Base-by-base conservation (phyloP, 2,329 filamentous ascomycete genomes). In the Rutstroemia sp. region DNA sequence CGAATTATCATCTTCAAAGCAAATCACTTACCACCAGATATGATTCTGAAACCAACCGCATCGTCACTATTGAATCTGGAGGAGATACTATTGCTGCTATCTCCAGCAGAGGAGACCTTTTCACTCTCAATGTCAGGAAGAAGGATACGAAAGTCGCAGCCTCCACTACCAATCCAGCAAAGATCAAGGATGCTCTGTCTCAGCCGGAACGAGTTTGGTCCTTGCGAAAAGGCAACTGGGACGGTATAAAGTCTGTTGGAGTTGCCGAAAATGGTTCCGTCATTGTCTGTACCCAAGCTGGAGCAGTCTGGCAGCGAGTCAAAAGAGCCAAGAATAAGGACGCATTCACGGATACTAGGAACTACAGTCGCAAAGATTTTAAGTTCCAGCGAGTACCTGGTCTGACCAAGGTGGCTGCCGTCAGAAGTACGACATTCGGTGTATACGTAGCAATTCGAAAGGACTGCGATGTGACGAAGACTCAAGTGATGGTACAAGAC, bases 211-310 rank as follows among this genome's bases (percentile, higher is more conserved):
- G 89, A 57, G 85, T 96, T 25, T 99, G 94, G 94, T 89, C 87
- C 30, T 85, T 92, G 2, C 86, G 87, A 63, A 96, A 95, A 55
- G 68, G 68, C 5, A 61, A 70, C 38, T 70, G 68, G 68, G 87
- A 89, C 57, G 91, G 91, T 3, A 92, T 89, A 30, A 82, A 82
- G 53, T 96, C 96, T 58, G 89, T 95, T 2, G 88, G 84, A 59
- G 86, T 97, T 3, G 90, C 92, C 39, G 91, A 96, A 68, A 88
- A 97, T 70, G 94, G 92, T 2, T 95, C 92, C 0, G 89, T 99
- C 62, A 95, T 99, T 55, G 84, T 99, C 60, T 92, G 90, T 62
- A 99, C 94, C 0, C 81, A 91, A 58, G 92, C 91, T 44, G 94
- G 94, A 2, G 92, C 89, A 48, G 92, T 96, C 0, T 99, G 92